Conservation (phyloP, 768 basidiomycete genomes). For the Dictyophora rubrovolvata region DNA sequence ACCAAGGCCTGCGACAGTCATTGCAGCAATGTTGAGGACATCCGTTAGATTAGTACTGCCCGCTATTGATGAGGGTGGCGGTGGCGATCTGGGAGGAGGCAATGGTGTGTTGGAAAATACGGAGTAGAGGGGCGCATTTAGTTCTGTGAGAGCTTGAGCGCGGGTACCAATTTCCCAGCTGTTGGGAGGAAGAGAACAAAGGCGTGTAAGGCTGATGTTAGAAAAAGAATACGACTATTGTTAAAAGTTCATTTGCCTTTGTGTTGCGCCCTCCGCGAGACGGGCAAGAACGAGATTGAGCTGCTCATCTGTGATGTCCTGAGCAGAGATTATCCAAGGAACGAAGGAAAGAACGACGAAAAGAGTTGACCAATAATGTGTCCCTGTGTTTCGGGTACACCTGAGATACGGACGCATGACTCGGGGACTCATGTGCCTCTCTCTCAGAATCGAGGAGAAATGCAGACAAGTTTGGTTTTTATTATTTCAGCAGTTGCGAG, state of each 20-base stretch:
- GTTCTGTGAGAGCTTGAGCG: slow-evolving; percentile 41
- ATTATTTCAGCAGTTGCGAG: background rate
- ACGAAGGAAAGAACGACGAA: background rate
- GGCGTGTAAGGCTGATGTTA: background rate
- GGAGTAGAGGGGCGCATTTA: slow-evolving; percentile 34
- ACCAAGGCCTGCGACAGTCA: slow-evolving; percentile 38
- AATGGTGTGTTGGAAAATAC: slow-evolving; percentile 32
- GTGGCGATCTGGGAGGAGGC: slow-evolving; percentile 24
- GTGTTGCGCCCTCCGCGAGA: slow-evolving; percentile 31
- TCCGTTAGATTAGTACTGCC: slow-evolving; percentile 32
- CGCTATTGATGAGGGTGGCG: slow-evolving; percentile 13
- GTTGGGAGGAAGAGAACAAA: too few relatives aligned
- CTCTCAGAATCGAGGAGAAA: too few relatives aligned
- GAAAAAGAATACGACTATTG: background rate
- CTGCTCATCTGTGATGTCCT: slow-evolving; percentile 27
- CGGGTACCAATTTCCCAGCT: slow-evolving; percentile 54
- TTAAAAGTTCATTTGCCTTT: slow-evolving; percentile 23
- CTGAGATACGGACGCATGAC: too few relatives aligned
- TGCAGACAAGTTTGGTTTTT: too few relatives aligned
- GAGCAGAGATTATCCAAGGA: slow-evolving; percentile 17
- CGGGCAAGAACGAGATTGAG: slow-evolving; percentile 26
- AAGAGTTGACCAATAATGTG: background rate
- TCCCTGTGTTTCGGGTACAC: background rate
- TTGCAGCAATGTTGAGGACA: slow-evolving; percentile 44
- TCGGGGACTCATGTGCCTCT: too few relatives aligned